Conservation (phyloP, 2,329 filamentous ascomycete species). For the Macrophomina tecta region DNA sequence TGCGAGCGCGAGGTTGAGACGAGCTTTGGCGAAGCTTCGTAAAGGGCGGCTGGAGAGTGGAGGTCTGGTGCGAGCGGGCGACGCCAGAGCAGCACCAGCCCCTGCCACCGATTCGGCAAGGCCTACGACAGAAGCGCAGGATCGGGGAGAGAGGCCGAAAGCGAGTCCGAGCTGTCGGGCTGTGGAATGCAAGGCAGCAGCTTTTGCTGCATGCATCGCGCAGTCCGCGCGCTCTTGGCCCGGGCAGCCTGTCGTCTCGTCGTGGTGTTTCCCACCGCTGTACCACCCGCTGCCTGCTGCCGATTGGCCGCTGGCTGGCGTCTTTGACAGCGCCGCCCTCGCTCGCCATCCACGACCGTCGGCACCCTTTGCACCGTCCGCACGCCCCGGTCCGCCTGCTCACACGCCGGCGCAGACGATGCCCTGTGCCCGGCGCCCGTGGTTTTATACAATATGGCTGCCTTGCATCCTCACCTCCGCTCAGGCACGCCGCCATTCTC, state of each 20-base stretch:
- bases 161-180: background rate
- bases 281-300: no score
- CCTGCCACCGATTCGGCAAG: conserved; percentile 5
- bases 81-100: background rate
- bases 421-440: background rate
- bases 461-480: background rate
- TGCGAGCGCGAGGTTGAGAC: background rate
- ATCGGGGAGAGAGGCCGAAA: background rate
- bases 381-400: background rate
- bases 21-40: conserved; percentile 12
- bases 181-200: conserved; percentile 7
- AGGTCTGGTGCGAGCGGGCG: background rate
- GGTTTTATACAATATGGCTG: conserved; percentile 10
- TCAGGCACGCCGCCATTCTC: background rate
- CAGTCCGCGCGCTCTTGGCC: background rate
- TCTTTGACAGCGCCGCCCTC: background rate
- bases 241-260: background rate
- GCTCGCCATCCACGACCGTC: background rate
- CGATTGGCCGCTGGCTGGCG: conserved; percentile 12
- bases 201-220: background rate
- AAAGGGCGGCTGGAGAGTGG: background rate
- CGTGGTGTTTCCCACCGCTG: background rate
- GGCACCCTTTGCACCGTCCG: background rate
- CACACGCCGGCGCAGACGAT: background rate
- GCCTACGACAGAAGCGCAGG: background rate